Evolutionary conservation across 768 basidiomycete species (phyloP), one percentile per base, ranked within the genome.

Genomic region (Mycena kentingensis): DNA sequence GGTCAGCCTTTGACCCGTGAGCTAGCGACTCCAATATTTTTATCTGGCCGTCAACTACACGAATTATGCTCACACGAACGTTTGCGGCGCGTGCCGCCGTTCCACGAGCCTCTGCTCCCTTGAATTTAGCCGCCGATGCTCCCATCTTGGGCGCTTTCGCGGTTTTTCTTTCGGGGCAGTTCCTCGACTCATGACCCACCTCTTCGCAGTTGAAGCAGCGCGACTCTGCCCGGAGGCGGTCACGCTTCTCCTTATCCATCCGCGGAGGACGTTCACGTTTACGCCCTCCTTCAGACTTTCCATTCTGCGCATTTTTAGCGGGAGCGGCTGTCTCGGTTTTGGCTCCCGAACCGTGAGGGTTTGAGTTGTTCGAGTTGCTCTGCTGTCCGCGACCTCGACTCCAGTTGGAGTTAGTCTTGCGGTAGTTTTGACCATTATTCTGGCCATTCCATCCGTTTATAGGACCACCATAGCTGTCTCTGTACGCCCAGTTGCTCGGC

Each of bases 181-280:
- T 55, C 11, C 48, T 28, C 12, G 49, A 49, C 1, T 56, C 36
- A 38, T 66, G 63, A 0, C 65, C 65, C 1, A 50, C 15, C 8
- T 65, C 55, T 25, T 60, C 56, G 41, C 64, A 66, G 11, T 32
- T 37, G 31, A 60, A 65, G 45, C 65, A 66, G 3, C 54, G 28
- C 0, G 58, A 56, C 35, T 62, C 62, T 0, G 58, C 58, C 3
- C 54, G n/a, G 0, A 61, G 18, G 0, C 45, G n/a, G 4, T 61
- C 54, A 3, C 44, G 27, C 43, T 61, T 57, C 27, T 61, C 57
- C 11, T 49, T 45, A 51, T 28, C 32, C 49, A 46, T 24, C 34
- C 26, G 32, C 21, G 51, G 26, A 26, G 55, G 28, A 34, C 37
- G 25, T 25, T 28, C 19, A 2, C 34, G 24, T 15, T 51, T 52